These are phyloP conservation scores for Pelargonium fulgidum DNA, from an alignment of 441 rosid genomes.

Conservation along the genomic window DNA sequence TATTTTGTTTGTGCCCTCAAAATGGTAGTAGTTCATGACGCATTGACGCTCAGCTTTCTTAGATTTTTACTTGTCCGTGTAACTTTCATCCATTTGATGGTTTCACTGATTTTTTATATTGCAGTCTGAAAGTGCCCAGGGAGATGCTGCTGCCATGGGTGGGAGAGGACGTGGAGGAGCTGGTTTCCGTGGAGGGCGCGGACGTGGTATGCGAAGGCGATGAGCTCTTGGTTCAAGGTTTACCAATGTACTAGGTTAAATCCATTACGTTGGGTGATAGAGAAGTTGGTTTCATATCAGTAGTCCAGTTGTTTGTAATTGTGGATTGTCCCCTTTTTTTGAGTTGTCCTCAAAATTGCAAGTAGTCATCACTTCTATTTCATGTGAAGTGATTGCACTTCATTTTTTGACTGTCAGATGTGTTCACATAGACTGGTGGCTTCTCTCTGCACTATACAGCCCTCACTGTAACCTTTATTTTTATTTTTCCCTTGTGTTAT, in stretches of 20 bases:
- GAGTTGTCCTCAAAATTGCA: not conserved
- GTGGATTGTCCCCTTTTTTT: not conserved
- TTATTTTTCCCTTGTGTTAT: too few species aligned
- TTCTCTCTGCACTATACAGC: not conserved
- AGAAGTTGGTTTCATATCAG: too few species aligned
- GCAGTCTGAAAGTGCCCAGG: constrained; percentile 99
- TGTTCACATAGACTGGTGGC: not conserved
- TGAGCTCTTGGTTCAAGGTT: not conserved
- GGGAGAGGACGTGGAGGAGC: constrained; percentile 55
- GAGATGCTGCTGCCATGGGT: constrained; percentile 95
- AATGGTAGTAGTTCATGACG: too few species aligned
- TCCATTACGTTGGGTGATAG: too few species aligned
- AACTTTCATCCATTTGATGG: too few species aligned
- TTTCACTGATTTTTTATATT: not conserved
- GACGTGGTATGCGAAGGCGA: constrained; percentile 92
- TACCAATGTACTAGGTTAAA: too few species aligned
- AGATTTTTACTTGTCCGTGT: too few species aligned
- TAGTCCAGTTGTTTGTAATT: not conserved
- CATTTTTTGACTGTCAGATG: not conserved
- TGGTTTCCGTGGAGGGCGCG: constrained; percentile 66
- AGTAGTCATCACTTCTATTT: not conserved
- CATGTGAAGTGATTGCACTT: not conserved
- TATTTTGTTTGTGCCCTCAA: too few species aligned
- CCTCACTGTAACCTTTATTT: not conserved
- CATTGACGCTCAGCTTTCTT: too few species aligned